Evolutionary conservation across 2,329 filamentous ascomycete genomes (phyloP), one percentile per base, ranked within the genome.

Genomic region (Periconia sp.): DNA sequence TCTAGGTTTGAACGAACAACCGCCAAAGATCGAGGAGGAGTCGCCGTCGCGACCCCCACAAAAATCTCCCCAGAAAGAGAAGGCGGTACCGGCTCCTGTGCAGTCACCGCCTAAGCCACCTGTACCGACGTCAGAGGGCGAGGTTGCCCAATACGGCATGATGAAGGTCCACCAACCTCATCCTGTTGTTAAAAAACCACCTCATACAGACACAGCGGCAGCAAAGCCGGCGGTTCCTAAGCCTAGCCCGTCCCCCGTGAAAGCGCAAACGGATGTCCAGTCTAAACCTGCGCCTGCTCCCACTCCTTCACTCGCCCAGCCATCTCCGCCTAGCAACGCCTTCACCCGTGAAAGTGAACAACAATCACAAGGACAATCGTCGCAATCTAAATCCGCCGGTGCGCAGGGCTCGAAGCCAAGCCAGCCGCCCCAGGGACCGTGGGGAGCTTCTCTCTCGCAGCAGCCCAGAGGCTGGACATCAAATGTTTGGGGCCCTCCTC

Each of bases 401-500:
- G 38, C 54, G 29, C 50, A 54, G 30, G 30, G 15, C 21, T 32
- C 56, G 18, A 66, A 65, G 39, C 33, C 60, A 4, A 31, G 47
- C 19, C 64, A 66, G 35, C 47, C 54, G 44, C 40, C 61, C 12
- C 54, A 51, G 47, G 40, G 45, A 19, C 50, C 54, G 25, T 69
- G 65, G 64, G 48, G 61, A 28, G 40, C 57, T 18, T 48, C 57
- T 18, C 48, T 65, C 29, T 49, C 57, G 23, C 50, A 54, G 34
- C 61, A 59, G 36, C 55, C 40, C 5, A 9, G n/a, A 28, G 24
- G 25, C 28, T 67, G 65, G 65, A 57, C 56, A 19, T 62, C 61
- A 34, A 89, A 86, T 61, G 85, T 91, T 13, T 92, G 88, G 88
- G 87, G 84, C 13, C 83, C 86, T 30, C 85, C 84, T n/a, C 82